These are phyloP conservation scores for Talaromyces sp. DNA, from an alignment of 2,329 filamentous ascomycete genomes.

Conservation along the genomic window DNA sequence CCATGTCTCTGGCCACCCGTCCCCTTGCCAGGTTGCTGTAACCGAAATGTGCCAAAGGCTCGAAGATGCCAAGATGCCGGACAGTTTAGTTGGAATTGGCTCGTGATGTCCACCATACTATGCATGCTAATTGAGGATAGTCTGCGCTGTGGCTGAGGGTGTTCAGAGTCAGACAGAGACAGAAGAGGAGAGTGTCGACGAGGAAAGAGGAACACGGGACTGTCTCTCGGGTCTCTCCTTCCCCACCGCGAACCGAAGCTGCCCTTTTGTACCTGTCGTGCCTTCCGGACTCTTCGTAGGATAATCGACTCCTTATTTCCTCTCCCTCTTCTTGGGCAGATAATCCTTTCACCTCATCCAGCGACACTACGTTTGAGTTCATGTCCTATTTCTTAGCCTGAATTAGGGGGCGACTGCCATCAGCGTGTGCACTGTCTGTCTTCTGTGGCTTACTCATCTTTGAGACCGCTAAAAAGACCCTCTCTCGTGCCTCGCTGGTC, in stretches of 20 bases:
- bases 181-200: neutral
- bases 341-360: neutral
- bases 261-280: neutral
- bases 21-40: neutral
- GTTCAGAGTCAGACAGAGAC: neutral
- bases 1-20: neutral
- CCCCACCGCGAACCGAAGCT: constrained; percentile 1
- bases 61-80: constrained; percentile 2
- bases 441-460: neutral
- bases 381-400: neutral
- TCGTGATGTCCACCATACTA: neutral
- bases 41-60: neutral
- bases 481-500: neutral
- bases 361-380: neutral
- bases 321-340: neutral
- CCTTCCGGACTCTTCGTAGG: neutral
- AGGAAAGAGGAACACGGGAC: neutral
- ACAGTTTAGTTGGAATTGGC: neutral
- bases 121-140: neutral
- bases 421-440: neutral
- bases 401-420: neutral
- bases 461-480: neutral
- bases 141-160: neutral
- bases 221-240: neutral
- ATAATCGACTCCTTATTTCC: neutral